A percentile compares a stretch with the other conserved stretches of the same genome.
phyloP scores from a whole-genome alignment of 176 grass and related monocot species.

The Cenchrus purpureus region DNA sequence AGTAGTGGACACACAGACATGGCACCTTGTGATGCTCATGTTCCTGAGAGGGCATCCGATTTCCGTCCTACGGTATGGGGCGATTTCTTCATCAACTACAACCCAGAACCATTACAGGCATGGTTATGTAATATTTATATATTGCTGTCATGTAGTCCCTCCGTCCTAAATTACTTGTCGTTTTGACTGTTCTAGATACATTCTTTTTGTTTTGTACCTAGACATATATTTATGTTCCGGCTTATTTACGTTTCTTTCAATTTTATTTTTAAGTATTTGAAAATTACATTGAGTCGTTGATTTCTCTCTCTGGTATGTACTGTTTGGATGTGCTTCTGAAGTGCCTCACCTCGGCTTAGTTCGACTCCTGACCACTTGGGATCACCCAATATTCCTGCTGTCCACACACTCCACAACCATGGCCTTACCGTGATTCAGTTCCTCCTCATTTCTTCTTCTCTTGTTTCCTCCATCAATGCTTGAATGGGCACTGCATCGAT shows the following conservation, averaged over 20 bases:
- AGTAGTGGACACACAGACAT: constrained; percentile 3
- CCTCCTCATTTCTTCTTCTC: no score
- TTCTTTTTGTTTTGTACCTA: no score
- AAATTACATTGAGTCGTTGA: background rate
- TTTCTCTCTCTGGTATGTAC: background rate
- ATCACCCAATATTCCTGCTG: background rate
- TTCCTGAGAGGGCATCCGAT: background rate
- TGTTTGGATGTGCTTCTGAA: background rate
- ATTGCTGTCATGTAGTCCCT: background rate
- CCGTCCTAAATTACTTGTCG: no score
- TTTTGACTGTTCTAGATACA: no score
- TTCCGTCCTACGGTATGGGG: constrained; percentile 39
- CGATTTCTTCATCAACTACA: constrained; percentile 45
- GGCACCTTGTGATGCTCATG: background rate
- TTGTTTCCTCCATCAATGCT: no score
- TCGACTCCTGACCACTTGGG: background rate
- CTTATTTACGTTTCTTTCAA: background rate
- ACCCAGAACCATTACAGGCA: constrained; percentile 34
- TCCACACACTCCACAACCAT: no score
- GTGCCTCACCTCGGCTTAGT: background rate
- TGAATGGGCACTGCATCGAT: no score
- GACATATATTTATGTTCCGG: background rate
- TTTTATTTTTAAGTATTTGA: background rate
- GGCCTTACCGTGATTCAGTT: no score
- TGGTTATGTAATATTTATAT: background rate